Evolutionary conservation across 2,329 filamentous ascomycete genomes (phyloP).

Genomic region (Fusarium sp.): DNA sequence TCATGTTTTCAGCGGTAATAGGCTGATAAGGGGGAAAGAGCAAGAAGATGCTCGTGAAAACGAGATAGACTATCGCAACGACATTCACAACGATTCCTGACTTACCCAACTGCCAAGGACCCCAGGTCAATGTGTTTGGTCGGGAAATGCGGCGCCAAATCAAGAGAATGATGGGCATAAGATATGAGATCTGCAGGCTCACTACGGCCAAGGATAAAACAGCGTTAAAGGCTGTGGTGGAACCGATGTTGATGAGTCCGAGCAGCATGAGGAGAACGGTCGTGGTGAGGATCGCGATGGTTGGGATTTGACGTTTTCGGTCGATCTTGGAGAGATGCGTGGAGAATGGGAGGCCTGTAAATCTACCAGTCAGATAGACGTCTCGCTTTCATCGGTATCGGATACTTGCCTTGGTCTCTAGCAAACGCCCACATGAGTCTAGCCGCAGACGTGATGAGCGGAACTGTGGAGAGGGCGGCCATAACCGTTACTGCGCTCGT

Average conservation of each 20-base stretch:
- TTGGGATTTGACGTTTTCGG: constrained; percentile 1
- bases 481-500: constrained; percentile 15
- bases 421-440: constrained; percentile 39
- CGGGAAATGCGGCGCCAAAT: background rate
- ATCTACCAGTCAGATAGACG: too few relatives aligned
- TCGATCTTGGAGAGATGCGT: background rate
- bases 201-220: constrained; percentile 12
- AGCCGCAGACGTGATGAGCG: constrained; percentile 24
- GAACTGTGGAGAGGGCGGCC: constrained; percentile 23
- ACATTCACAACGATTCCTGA: background rate
- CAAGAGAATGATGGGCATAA: background rate
- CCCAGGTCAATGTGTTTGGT: background rate
- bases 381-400: background rate
- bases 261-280: constrained; percentile 6
- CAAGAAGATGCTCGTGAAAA: constrained; percentile 1
- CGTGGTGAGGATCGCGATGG: background rate
- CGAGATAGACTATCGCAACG: background rate
- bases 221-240: constrained; percentile 15
- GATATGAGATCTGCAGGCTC: constrained; percentile 3
- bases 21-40: constrained; percentile 5
- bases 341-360: background rate
- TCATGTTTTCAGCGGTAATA: constrained; percentile 12
- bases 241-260: constrained; percentile 13
- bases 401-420: constrained; percentile 23
- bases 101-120: background rate